These are phyloP conservation scores for Kodamaea sp. DNA, from an alignment of 1,139 yeast species.

Conservation along the genomic window DNA sequence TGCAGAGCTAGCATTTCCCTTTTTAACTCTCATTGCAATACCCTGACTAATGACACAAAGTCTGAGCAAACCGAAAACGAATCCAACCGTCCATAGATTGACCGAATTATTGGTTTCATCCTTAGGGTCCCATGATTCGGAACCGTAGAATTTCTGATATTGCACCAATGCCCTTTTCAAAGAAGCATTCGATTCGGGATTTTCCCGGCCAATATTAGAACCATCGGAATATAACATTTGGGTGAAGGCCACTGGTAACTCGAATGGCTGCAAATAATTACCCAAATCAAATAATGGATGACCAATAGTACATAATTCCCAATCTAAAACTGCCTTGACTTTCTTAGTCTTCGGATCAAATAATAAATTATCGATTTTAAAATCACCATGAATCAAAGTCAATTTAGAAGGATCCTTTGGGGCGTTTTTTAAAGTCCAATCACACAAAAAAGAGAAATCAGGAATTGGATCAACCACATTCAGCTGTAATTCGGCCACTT, in stretches of 20 bases:
- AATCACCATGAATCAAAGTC: slow-evolving; percentile 63
- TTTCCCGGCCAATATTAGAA: slow-evolving; percentile 32
- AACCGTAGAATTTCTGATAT: slow-evolving; percentile 29
- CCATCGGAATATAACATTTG: slow-evolving; percentile 23
- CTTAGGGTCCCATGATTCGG: slow-evolving; percentile 29
- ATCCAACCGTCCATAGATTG: slow-evolving; percentile 53
- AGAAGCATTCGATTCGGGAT: slow-evolving; percentile 23
- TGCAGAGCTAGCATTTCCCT: slow-evolving; percentile 60
- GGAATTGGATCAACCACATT: slow-evolving; percentile 51
- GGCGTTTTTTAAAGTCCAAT: slow-evolving; percentile 39
- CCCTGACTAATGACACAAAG: slow-evolving; percentile 65
- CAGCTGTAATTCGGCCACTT: slow-evolving; percentile 51
- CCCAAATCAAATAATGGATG: slow-evolving; percentile 65
- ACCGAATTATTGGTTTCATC: slow-evolving; percentile 39
- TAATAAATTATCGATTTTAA: slow-evolving; percentile 60
- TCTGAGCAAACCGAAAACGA: slow-evolving; percentile 57
- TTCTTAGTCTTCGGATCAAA: slow-evolving; percentile 49
- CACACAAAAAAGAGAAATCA: slow-evolving; percentile 38
- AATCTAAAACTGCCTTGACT: slow-evolving; percentile 59
- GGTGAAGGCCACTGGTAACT: slow-evolving; percentile 40
- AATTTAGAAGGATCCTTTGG: slow-evolving; percentile 49
- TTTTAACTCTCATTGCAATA: slow-evolving; percentile 56
- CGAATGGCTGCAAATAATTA: slow-evolving; percentile 57
- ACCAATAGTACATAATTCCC: slow-evolving; percentile 69
- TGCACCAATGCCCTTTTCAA: slow-evolving; percentile 26